Evolutionary conservation across 306 rosid genomes (phyloP).

Genomic region (Glycine tomentella): DNA sequence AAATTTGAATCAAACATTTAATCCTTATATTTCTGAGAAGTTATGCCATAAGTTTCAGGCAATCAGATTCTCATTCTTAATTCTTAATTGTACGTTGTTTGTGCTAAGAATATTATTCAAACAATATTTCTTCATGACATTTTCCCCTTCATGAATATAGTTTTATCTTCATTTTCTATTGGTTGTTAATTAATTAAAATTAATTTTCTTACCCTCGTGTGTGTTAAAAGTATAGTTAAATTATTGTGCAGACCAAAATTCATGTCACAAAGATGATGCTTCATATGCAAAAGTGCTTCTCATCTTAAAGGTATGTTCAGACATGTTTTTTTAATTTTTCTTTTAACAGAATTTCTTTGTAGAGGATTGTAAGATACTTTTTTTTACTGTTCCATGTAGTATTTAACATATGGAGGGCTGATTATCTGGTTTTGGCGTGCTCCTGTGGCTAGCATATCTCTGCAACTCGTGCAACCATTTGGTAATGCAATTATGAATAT

Average conservation of each 20-base stretch:
- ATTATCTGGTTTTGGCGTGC: slow-evolving; percentile 83
- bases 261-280: slow-evolving; percentile 54
- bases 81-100: not conserved
- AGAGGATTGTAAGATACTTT: not conserved
- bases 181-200: not conserved
- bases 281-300: slow-evolving; percentile 55
- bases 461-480: slow-evolving; percentile 85
- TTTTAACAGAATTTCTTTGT: not conserved
- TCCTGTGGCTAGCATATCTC: slow-evolving; percentile 78
- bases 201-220: not conserved
- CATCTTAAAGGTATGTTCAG: slow-evolving; percentile 60
- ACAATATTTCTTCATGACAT: not conserved
- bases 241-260: slow-evolving; percentile 64
- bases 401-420: slow-evolving; percentile 59
- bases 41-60: not conserved
- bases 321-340: not conserved
- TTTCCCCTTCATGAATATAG: not conserved
- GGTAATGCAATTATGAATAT: slow-evolving; percentile 57
- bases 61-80: not conserved
- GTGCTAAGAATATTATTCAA: not conserved
- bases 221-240: slow-evolving; percentile 19
- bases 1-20: not conserved
- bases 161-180: not conserved
- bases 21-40: not conserved
- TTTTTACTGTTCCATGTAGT: slow-evolving; percentile 53